Evolutionary conservation across 1,284 basidiomycete genomes (phyloP), one percentile per base, ranked within the genome.

Genomic region (Mycena sp.): DNA sequence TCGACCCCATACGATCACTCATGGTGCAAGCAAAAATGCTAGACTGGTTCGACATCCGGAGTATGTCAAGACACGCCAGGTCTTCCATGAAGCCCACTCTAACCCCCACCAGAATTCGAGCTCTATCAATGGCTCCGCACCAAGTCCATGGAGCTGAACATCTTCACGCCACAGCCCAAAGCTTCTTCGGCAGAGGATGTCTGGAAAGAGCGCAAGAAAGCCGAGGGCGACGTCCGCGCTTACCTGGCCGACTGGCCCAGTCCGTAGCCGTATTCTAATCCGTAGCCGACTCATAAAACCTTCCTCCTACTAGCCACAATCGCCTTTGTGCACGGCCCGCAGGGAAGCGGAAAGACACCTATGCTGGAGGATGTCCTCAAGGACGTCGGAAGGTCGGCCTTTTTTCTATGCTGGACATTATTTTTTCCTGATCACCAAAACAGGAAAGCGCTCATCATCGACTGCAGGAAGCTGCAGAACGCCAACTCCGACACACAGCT

Each of bases 271-370:
- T 35, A 7, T 14, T 35, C 32, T 7, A 7, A 9, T 35, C 32
- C 14, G 9, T 35, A n/a, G n/a, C n/a, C 32, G 9, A 35, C 32
- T 35, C 32, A 35, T n/a, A n/a, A 35, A 35, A 35, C 32, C 14
- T 35, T 9, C 14, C 14, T 7, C 9, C 32, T 35, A 14, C 32
- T n/a, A 35, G 82, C 77, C 25, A 91, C 90, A 2, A 79, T 92
- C 32, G 83, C 88, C n/a, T 92, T 97, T 66, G 78, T 99, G 21
- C 91, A 96, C 50, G 97, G 97, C 1, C 97, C 97, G 0, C 90
- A 92, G 62, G 97, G 97, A 2, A 94, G 92, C 65, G 96, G 97
- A 5, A 99, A 99, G 78, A 85, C 85, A 4, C 83, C 83, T 7
- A 84, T 99, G 77, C 77, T 98, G 3, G 77, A 85, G 7, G 75